Evolutionary conservation across 169 alveolate genomes (phyloP).

Genomic region (Eimeria falciformis): DNA sequence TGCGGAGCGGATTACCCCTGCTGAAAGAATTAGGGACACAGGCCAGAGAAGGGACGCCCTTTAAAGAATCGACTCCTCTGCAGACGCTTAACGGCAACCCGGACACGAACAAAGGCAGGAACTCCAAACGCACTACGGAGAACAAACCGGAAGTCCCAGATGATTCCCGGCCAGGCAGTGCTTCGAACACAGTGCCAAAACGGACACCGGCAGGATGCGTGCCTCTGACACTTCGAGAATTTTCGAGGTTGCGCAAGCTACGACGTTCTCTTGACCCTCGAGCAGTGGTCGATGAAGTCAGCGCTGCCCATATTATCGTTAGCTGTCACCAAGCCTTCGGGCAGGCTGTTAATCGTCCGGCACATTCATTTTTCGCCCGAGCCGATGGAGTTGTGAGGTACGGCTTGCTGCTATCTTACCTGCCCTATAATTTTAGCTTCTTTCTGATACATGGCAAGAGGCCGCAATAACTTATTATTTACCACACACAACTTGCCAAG

Average conservation of each 20-base stretch:
- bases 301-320: background rate
- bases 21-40: background rate
- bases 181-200: background rate
- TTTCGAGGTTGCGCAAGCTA: background rate
- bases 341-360: background rate
- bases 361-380: background rate
- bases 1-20: background rate
- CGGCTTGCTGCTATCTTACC: background rate
- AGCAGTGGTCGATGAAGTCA: background rate
- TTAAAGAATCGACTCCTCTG: too few relatives aligned
- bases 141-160: too few relatives aligned
- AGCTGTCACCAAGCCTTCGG: background rate
- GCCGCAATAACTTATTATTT: background rate
- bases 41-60: too few relatives aligned
- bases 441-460: too few relatives aligned
- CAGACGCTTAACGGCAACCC: too few relatives aligned
- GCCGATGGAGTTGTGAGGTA: background rate
- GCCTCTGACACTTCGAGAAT: background rate
- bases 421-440: too few relatives aligned
- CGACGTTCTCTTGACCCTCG: background rate
- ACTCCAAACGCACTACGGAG: too few relatives aligned
- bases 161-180: background rate
- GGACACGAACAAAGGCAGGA: too few relatives aligned
- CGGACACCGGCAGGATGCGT: background rate
- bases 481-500: background rate